Evolutionary conservation across 75 land plant genomes (phyloP), one percentile per base, ranked within the genome.

Genomic region (Pinus taeda): DNA sequence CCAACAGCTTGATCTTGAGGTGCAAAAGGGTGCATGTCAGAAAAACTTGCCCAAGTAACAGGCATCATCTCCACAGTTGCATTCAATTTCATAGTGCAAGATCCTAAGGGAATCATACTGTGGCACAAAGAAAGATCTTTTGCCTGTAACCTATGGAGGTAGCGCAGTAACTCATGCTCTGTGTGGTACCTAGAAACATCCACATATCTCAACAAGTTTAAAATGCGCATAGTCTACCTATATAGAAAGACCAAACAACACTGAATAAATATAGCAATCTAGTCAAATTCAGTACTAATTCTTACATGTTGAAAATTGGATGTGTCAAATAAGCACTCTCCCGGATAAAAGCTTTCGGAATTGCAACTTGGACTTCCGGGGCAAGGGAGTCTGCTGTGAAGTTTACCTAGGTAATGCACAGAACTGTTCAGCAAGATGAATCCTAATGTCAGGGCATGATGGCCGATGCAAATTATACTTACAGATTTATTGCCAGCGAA

Each of bases 31-130:
- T 94, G 99, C 49, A 97, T 39, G 60, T 91, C 73, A 33, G 20
- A 93, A 83, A 85, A 97, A 95, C 77, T 83, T 18, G 96, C 94
- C 87, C 93, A 97, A 21, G 99, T 92, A 20, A 96, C 89, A 49
- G 98, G 98, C 88, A 94, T 92, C 99, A 97, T 97, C 67, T 97
- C 98, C 13, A 86, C 90, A 17, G 99, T 97, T 39, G 99, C 98
- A 79, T 97, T 97, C 80, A 33, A 33, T 33, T 33, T 33, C 33
- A 33, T 33, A 33, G 33, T 0, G 33, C 33, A 33, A 1, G 33
- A 97, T 24, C 99, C 98, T 75, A 97, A 70, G 2, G 99, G 99
- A 73, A 97, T 97, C 99, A 94, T 94, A 64, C 95, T 97, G 79
- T 93, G 99, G 76, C 91, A 89, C 64, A 97, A 66, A 1, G 98